Evolutionary conservation across 2,329 filamentous ascomycete genomes (phyloP).

Genomic region (Pseudodiploospora longispora): DNA sequence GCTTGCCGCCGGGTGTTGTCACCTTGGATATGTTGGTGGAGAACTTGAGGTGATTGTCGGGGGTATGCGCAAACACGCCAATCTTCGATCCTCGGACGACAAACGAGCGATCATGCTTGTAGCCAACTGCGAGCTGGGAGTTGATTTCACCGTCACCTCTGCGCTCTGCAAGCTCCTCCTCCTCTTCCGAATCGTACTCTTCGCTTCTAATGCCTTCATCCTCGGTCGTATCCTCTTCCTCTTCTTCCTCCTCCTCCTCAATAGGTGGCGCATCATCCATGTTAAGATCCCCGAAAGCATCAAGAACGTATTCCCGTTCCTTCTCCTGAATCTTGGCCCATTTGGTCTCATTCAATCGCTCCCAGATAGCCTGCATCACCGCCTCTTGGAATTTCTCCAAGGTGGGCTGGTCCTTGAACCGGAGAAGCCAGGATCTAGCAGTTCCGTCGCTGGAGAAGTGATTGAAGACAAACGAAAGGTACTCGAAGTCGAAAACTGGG

Average conservation of each 20-base stretch:
- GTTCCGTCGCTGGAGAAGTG: constrained; percentile 83
- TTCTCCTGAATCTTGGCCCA: constrained; percentile 90
- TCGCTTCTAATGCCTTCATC: constrained; percentile 61
- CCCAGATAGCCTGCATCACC: constrained; percentile 92
- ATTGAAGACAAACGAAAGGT: constrained; percentile 98
- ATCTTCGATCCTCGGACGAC: constrained; percentile 97
- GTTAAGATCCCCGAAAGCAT: constrained; percentile 88
- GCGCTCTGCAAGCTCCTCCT: constrained; percentile 65
- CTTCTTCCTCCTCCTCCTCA: constrained; percentile 39
- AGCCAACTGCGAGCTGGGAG: constrained; percentile 88
- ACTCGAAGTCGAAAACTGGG: constrained; percentile 98
- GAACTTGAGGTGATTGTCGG: constrained; percentile 88
- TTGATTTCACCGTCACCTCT: constrained; percentile 72
- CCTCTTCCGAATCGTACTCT: constrained; percentile 61
- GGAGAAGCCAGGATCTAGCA: constrained; percentile 90
- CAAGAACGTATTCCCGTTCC: constrained; percentile 88
- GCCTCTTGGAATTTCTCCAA: constrained; percentile 87
- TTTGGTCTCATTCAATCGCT: constrained; percentile 87
- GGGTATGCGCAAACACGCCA: constrained; percentile 94
- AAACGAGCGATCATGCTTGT: constrained; percentile 94
- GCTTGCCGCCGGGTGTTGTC: constrained; percentile 73
- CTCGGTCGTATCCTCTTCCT: constrained; percentile 49
- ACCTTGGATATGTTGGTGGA: constrained; percentile 96
- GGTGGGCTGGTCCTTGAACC: constrained; percentile 76
- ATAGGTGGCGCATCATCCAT: constrained; percentile 66